Percentiles rank a stretch among this genome's conserved stretches.
These are phyloP conservation scores for Neofusicoccum umdonicola DNA, from an alignment of 2,329 filamentous ascomycete species.

Conservation along the genomic window DNA sequence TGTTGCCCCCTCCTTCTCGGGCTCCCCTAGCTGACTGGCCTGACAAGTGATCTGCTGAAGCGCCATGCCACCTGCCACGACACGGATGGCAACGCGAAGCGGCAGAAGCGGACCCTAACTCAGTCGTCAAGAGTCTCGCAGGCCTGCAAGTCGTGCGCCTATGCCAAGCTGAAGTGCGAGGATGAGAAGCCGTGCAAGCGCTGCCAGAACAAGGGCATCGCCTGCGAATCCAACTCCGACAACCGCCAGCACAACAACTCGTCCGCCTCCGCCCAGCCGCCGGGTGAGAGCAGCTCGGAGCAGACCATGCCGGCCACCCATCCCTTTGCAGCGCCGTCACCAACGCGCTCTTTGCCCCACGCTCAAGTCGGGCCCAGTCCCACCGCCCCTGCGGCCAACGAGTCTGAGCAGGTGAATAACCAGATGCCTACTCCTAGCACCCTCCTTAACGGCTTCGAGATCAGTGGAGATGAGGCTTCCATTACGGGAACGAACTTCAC, in stretches of 20 bases:
- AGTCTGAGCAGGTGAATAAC: slow-evolving; percentile 11
- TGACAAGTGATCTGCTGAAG: slow-evolving; percentile 48
- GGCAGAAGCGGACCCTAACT: slow-evolving; percentile 14
- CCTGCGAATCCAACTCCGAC: slow-evolving; percentile 34
- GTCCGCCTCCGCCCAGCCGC: slow-evolving; percentile 30
- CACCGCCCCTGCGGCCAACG: background rate
- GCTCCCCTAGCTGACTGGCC: background rate
- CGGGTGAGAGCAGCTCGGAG: background rate
- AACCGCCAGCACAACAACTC: slow-evolving; percentile 18
- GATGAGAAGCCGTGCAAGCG: slow-evolving; percentile 55
- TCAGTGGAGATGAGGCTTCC: slow-evolving; percentile 13
- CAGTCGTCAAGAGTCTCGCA: slow-evolving; percentile 42
- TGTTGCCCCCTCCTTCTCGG: slow-evolving; percentile 16
- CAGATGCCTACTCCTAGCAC: slow-evolving; percentile 14
- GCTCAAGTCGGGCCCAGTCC: background rate
- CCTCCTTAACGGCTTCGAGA: slow-evolving; percentile 14
- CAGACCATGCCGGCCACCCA: background rate
- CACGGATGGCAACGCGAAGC: slow-evolving; percentile 33
- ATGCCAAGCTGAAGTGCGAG: slow-evolving; percentile 53
- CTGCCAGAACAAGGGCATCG: slow-evolving; percentile 50
- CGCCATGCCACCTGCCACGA: slow-evolving; percentile 49
- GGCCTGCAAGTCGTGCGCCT: slow-evolving; percentile 53
- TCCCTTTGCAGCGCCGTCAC: background rate
- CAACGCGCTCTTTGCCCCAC: background rate
- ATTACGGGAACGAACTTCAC: background rate